Percentiles rank a stretch among this genome's conserved stretches.
These are phyloP conservation scores for Hura crepitans DNA, from an alignment of 441 rosid species.

Conservation along the genomic window DNA sequence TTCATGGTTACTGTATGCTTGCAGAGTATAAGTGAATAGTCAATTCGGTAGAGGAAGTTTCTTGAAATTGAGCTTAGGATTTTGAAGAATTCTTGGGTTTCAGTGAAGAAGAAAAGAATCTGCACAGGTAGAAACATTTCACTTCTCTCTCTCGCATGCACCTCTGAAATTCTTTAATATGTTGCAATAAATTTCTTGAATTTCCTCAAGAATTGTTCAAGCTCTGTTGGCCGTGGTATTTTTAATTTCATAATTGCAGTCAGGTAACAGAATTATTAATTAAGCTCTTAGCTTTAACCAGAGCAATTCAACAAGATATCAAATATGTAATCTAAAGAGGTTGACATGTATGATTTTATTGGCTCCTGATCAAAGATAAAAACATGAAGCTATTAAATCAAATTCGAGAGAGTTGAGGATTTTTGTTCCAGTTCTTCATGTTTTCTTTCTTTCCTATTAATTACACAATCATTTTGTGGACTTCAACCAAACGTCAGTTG, in stretches of 20 bases:
- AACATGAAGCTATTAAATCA: too few species aligned
- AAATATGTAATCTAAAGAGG: neutral
- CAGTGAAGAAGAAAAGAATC: neutral
- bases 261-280: neutral
- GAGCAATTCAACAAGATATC: constrained; percentile 10
- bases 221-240: neutral
- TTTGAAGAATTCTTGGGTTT: neutral
- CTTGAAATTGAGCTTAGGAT: constrained; percentile 13
- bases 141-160: neutral
- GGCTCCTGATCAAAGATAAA: neutral
- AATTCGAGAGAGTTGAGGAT: neutral
- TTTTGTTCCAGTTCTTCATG: neutral
- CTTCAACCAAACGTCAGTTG: constrained; percentile 27
- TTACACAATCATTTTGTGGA: neutral
- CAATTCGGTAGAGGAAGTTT: constrained; percentile 15
- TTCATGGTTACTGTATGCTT: constrained; percentile 5
- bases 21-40: constrained; percentile 17
- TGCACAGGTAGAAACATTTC: constrained; percentile 18
- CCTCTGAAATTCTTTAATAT: neutral
- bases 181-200: constrained; percentile 2
- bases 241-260: neutral
- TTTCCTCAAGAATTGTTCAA: constrained; percentile 25
- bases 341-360: neutral
- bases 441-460: neutral
- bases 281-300: constrained; percentile 1